A percentile compares a stretch with the other conserved stretches of the same genome.
These are phyloP conservation scores for Iris pallida DNA, from an alignment of 116 monocot genomes.

Conservation along the genomic window DNA sequence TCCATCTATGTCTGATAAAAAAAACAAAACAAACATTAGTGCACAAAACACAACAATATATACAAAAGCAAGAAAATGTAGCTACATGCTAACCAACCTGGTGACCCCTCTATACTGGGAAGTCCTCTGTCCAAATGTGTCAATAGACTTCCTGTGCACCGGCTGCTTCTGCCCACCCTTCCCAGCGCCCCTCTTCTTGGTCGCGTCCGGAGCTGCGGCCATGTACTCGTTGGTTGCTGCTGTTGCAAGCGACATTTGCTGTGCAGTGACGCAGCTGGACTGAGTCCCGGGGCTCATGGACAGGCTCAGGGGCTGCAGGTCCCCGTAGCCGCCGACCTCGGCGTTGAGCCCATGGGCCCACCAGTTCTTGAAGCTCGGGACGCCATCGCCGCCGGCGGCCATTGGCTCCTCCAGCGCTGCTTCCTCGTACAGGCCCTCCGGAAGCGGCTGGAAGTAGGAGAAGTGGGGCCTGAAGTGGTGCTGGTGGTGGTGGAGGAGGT, in stretches of 20 bases:
- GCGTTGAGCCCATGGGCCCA: slow-evolving; percentile 1
- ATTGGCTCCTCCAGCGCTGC: slow-evolving; percentile 20
- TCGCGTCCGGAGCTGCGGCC: slow-evolving; percentile 12
- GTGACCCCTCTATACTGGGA: slow-evolving; percentile 95
- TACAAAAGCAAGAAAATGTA: not conserved
- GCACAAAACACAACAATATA: not conserved
- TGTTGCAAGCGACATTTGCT: not conserved
- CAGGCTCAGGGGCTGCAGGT: slow-evolving; percentile 26
- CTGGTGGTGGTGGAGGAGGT: slow-evolving; percentile 15
- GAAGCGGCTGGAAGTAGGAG: slow-evolving; percentile 63
- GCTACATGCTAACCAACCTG: slow-evolving; percentile 36
- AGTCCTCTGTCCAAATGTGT: slow-evolving; percentile 90
- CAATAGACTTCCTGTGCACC: slow-evolving; percentile 87
- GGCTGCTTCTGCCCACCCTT: slow-evolving; percentile 71
- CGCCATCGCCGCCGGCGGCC: not conserved
- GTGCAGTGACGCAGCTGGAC: slow-evolving; percentile 63
- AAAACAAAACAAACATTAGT: not conserved
- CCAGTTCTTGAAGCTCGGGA: slow-evolving; percentile 40
- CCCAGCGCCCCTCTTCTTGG: slow-evolving; percentile 53
- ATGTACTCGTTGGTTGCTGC: not conserved
- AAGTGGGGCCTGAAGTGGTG: slow-evolving; percentile 24
- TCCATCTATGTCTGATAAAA: slow-evolving; percentile 81
- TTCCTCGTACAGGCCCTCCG: slow-evolving; percentile 36
- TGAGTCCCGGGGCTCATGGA: slow-evolving; percentile 70
- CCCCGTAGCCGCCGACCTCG: slow-evolving; percentile 23